Percentiles rank a stretch among this genome's conserved stretches.
phyloP scores from a whole-genome alignment of 2,329 filamentous ascomycete species.

The Alternaria novae-zelandiae region DNA sequence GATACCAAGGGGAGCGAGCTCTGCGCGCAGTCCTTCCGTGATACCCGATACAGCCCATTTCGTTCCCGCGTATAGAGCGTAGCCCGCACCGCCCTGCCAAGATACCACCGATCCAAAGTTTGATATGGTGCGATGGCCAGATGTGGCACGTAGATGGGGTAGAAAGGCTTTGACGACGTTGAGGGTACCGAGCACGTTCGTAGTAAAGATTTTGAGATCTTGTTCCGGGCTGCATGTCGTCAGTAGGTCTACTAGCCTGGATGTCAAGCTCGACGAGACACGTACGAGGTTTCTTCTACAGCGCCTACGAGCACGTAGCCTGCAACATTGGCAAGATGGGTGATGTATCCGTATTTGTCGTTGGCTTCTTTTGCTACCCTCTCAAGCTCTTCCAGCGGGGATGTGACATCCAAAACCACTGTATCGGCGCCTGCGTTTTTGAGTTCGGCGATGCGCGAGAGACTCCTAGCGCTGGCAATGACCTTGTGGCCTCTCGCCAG shows the following conservation, averaged over 20 bases:
- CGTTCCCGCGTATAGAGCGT: constrained; percentile 55
- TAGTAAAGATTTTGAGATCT: constrained; percentile 54
- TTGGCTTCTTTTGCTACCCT: constrained; percentile 47
- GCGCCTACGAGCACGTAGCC: constrained; percentile 54
- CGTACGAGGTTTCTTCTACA: constrained; percentile 53
- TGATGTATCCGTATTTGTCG: constrained; percentile 51
- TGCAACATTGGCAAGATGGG: constrained; percentile 57
- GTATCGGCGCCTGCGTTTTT: constrained; percentile 45
- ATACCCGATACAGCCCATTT: constrained; percentile 56
- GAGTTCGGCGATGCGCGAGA: constrained; percentile 44
- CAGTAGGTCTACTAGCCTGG: not conserved
- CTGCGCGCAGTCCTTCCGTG: constrained; percentile 52
- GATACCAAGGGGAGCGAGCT: constrained; percentile 56
- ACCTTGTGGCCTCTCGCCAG: constrained; percentile 56
- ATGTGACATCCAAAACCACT: constrained; percentile 52
- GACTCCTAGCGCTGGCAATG: constrained; percentile 56
- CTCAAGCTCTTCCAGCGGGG: constrained; percentile 43
- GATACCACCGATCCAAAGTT: constrained; percentile 58
- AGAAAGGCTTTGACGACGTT: constrained; percentile 58
- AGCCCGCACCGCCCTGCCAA: constrained; percentile 48
- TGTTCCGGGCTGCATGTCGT: constrained; percentile 43
- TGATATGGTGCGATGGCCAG: constrained; percentile 52
- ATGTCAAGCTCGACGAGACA: constrained; percentile 10
- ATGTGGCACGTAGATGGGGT: constrained; percentile 54
- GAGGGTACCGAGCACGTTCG: constrained; percentile 62